Conservation (phyloP, 768 basidiomycete species). For the Amanita inopinata region DNA sequence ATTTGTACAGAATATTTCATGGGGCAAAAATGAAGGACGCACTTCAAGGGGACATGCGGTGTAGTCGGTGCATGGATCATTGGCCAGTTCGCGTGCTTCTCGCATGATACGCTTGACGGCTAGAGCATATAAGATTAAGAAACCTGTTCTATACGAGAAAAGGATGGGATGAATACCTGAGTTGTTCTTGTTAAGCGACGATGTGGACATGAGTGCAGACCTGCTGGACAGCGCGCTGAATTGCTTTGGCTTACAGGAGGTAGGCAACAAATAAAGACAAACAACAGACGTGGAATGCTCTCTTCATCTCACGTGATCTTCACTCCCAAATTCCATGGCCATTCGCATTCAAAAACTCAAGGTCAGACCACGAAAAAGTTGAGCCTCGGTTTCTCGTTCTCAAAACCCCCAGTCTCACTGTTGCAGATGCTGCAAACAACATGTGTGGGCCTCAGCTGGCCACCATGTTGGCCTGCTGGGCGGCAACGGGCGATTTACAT, state of each 20-base stretch:
- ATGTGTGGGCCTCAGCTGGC: constrained; percentile 64
- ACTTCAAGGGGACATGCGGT: constrained; percentile 77
- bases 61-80: constrained; percentile 82
- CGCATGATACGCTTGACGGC: constrained; percentile 97
- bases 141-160: background rate
- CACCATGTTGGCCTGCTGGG: constrained; percentile 82
- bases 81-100: constrained; percentile 83
- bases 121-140: constrained; percentile 17
- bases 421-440: constrained; percentile 33
- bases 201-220: constrained; percentile 22
- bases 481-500: constrained; percentile 55
- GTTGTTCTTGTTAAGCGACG: constrained; percentile 79
- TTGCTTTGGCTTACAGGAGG: constrained; percentile 7
- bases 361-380: constrained; percentile 70
- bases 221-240: constrained; percentile 10
- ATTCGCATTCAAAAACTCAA: constrained; percentile 76
- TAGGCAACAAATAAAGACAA: constrained; percentile 11
- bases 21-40: constrained; percentile 10
- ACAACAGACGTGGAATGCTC: constrained; percentile 13
- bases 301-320: constrained; percentile 7
- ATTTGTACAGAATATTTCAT: background rate
- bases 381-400: constrained; percentile 15
- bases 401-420: constrained; percentile 9
- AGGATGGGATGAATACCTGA: constrained; percentile 39
- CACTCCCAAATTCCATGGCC: constrained; percentile 24